Percentiles rank a stretch among this genome's conserved stretches.
phyloP scores from a whole-genome alignment of 2,329 filamentous ascomycete genomes.

The Penicillium concentricum region DNA sequence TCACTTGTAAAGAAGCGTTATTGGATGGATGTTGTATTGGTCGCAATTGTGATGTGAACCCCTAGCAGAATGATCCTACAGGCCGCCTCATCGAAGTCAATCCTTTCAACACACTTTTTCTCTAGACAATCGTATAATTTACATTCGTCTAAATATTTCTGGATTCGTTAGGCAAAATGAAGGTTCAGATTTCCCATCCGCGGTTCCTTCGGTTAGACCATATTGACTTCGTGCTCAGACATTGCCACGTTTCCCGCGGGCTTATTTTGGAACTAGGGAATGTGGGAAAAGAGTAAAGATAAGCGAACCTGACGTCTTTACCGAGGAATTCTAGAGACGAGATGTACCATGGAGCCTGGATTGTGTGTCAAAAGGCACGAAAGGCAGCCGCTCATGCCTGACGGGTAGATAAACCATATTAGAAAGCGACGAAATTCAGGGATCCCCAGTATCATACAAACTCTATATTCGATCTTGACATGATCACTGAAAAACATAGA shows the following conservation, averaged over 20 bases:
- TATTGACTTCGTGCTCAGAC: neutral
- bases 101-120: neutral
- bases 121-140: neutral
- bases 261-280: slow-evolving; percentile 2
- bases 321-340: neutral
- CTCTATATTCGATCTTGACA: neutral
- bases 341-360: neutral
- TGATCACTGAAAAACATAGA: neutral
- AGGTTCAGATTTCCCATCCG: neutral
- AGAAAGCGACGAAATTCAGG: neutral
- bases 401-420: neutral
- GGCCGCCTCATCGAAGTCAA: neutral
- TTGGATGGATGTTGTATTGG: neutral
- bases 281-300: neutral
- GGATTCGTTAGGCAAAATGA: no score
- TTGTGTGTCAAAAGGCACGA: neutral
- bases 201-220: neutral
- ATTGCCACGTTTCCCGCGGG: slow-evolving; percentile 4
- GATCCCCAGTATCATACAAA: neutral
- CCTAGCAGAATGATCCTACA: slow-evolving; percentile 5
- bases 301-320: neutral
- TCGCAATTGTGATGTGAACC: neutral
- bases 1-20: neutral
- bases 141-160: neutral
- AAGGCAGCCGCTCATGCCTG: neutral